These are phyloP conservation scores for Boletus sp. DNA, from an alignment of 768 basidiomycete genomes.

Conservation along the genomic window DNA sequence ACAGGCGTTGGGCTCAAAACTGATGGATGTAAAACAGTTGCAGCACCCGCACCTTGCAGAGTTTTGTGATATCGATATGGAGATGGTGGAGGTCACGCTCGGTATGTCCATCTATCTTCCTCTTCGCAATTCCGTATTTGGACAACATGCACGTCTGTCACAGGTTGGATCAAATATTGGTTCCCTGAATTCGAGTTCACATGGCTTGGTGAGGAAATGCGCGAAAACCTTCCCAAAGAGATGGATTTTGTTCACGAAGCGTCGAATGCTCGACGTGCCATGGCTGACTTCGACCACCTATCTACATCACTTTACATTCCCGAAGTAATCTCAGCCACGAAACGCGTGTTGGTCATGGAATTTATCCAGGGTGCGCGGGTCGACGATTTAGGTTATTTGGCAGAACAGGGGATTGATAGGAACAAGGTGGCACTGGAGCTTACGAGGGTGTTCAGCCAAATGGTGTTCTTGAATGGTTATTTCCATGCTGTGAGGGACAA, in stretches of 20 bases:
- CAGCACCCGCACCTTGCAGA: conserved; percentile 95
- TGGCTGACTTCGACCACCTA: conserved; percentile 65
- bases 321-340: conserved; percentile 73
- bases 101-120: conserved; percentile 37
- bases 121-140: background rate
- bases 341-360: conserved; percentile 92
- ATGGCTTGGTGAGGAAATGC: conserved; percentile 95
- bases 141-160: background rate
- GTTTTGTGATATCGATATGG: conserved; percentile 89
- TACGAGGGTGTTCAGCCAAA: conserved; percentile 84
- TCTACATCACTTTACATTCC: conserved; percentile 87
- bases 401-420: conserved; percentile 79
- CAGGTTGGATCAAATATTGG: conserved; percentile 87
- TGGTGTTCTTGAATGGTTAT: conserved; percentile 96
- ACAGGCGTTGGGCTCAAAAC: background rate
- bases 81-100: conserved; percentile 74
- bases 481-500: conserved; percentile 66
- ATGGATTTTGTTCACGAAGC: conserved; percentile 96
- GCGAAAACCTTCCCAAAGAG: conserved; percentile 84
- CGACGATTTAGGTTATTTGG: conserved; percentile 84
- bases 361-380: conserved; percentile 87
- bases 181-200: conserved; percentile 97
- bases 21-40: conserved; percentile 40
- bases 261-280: conserved; percentile 71
- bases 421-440: conserved; percentile 93